phyloP scores from a whole-genome alignment of 257 asterid species.

The Plantago ovata region DNA sequence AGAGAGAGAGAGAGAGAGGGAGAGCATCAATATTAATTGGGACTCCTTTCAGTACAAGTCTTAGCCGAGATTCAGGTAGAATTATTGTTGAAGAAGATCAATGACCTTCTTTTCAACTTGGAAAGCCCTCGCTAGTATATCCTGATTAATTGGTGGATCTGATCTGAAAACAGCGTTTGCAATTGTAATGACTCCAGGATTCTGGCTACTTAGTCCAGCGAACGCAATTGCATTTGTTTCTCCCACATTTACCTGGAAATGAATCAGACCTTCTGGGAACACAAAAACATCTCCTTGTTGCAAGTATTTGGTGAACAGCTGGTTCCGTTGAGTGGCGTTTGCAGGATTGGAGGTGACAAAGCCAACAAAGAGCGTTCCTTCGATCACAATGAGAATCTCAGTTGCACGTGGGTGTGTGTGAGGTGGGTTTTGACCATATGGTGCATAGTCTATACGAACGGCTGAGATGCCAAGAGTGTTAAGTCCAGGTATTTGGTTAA shows the following conservation, averaged over 20 bases:
- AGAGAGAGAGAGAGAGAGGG: no score
- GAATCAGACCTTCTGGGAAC: conserved; percentile 26
- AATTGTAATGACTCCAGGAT: conserved; percentile 25
- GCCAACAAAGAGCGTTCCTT: conserved; percentile 19
- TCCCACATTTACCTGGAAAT: conserved; percentile 21
- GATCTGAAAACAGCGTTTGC: conserved; percentile 29
- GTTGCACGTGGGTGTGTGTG: conserved; percentile 28
- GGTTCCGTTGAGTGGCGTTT: conserved; percentile 1
- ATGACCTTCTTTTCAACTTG: conserved; percentile 4
- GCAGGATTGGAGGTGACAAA: conserved; percentile 23
- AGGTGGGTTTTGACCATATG: conserved; percentile 19
- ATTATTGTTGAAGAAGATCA: not conserved
- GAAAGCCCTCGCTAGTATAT: not conserved
- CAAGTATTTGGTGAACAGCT: conserved; percentile 9
- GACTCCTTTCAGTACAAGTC: no score
- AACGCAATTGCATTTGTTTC: conserved; percentile 9
- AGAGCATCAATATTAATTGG: no score
- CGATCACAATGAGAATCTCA: conserved; percentile 17
- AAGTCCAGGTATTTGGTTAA: conserved; percentile 21
- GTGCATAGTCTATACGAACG: conserved; percentile 22
- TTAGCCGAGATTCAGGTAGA: no score
- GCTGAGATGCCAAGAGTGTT: conserved; percentile 25
- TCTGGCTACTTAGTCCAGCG: conserved; percentile 25
- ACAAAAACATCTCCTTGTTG: conserved; percentile 16
- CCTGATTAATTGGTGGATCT: not conserved